phyloP scores from a whole-genome alignment of 768 basidiomycete species.

The Gymnopilus junonius region DNA sequence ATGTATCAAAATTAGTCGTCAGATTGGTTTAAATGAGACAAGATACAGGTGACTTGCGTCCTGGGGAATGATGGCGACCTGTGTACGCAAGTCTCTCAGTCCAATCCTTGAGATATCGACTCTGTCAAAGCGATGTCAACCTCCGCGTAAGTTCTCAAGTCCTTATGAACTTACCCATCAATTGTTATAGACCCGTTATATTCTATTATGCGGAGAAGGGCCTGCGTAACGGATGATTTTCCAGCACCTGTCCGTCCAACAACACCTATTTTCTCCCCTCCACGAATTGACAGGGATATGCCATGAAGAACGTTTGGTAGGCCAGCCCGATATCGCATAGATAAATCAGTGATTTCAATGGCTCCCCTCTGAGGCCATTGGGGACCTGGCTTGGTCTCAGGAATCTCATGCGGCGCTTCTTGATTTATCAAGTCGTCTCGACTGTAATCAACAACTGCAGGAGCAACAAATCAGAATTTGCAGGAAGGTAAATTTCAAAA shows the following conservation, averaged over 20 bases:
- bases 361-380: slow-evolving; percentile 68
- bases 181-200: slow-evolving; percentile 64
- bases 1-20: background rate
- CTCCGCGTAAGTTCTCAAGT: background rate
- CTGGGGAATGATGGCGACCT: slow-evolving; percentile 70
- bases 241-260: slow-evolving; percentile 69
- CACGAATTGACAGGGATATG: slow-evolving; percentile 57
- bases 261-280: slow-evolving; percentile 79
- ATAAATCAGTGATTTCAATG: slow-evolving; percentile 63
- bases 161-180: slow-evolving; percentile 50
- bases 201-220: slow-evolving; percentile 74
- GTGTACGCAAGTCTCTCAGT: slow-evolving; percentile 60
- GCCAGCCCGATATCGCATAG: slow-evolving; percentile 71
- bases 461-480: background rate
- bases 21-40: background rate
- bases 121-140: slow-evolving; percentile 24
- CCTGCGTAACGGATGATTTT: slow-evolving; percentile 65
- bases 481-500: background rate
- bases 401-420: slow-evolving; percentile 68
- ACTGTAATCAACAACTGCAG: slow-evolving; percentile 57
- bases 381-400: slow-evolving; percentile 53
- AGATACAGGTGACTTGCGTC: slow-evolving; percentile 34
- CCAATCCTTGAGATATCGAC: slow-evolving; percentile 74
- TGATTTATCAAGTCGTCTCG: slow-evolving; percentile 52
- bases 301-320: slow-evolving; percentile 73